These are phyloP conservation scores for Pseudogymnoascus sp. DNA, from an alignment of 2,329 filamentous ascomycete species.

Conservation along the genomic window DNA sequence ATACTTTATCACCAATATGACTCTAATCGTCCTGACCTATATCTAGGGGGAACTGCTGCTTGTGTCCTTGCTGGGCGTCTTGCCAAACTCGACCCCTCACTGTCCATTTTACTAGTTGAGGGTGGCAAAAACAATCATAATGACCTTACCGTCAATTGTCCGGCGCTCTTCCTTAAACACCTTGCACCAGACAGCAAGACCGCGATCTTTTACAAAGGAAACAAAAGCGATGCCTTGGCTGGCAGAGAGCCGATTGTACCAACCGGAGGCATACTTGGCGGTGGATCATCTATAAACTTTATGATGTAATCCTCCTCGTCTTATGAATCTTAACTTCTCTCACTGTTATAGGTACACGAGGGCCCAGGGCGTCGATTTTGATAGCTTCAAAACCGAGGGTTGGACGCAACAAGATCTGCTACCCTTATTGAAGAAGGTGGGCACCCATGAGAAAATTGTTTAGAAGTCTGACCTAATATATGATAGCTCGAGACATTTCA, in stretches of 20 bases:
- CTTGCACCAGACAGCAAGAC: slow-evolving; percentile 44
- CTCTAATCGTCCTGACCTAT: slow-evolving; percentile 16
- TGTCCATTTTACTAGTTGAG: slow-evolving; percentile 49
- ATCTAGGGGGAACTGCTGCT: slow-evolving; percentile 41
- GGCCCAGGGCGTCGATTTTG: slow-evolving; percentile 42
- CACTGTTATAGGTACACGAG: slow-evolving; percentile 32
- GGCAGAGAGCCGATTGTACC: slow-evolving; percentile 21
- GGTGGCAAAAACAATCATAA: slow-evolving; percentile 47
- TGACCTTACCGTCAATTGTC: slow-evolving; percentile 44
- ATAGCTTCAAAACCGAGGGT: slow-evolving; percentile 47
- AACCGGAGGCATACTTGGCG: too few species aligned
- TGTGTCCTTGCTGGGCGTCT: slow-evolving; percentile 46
- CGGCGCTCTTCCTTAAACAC: slow-evolving; percentile 44
- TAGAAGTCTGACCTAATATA: slow-evolving; percentile 17
- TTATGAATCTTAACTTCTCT: slow-evolving; percentile 26
- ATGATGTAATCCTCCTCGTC: not conserved
- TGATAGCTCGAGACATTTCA: slow-evolving; percentile 47
- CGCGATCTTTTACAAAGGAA: slow-evolving; percentile 46
- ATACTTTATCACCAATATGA: slow-evolving; percentile 15
- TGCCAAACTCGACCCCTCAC: slow-evolving; percentile 42
- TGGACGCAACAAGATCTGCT: slow-evolving; percentile 48
- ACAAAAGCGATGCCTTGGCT: slow-evolving; percentile 40
- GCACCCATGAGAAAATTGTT: slow-evolving; percentile 24
- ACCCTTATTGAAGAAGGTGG: slow-evolving; percentile 45
- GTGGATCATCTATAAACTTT: too few species aligned